Evolutionary conservation across 176 grass and related monocot genomes (phyloP), one percentile per base, ranked within the genome.

Genomic region (Hordeum marinum): DNA sequence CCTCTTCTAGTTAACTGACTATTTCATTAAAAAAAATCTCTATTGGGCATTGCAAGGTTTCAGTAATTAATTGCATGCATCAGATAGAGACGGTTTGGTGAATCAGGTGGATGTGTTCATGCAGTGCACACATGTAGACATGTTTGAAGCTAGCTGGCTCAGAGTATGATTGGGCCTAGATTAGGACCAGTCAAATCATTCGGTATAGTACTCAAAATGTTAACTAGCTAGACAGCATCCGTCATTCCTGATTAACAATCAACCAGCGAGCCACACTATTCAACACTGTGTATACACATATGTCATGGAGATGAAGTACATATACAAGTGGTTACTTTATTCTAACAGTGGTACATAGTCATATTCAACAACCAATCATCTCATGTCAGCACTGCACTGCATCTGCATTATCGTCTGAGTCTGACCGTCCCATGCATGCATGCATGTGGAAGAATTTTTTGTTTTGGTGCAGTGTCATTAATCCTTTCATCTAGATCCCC

Each of bases 41-140:
- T 37, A 52, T 77, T 25, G 88, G 83, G 77, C 35, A 69, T 82
- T 29, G n/a, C 60, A 81, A 69, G 63, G 69, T 31, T 20, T 76
- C 32, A 58, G 76, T 77, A 63, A 17, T 48, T 27, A 73, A 73
- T 73, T 24, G 1, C 0, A 9, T 5, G 70, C 40, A 72, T 73
- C 70, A 73, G 21, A 9, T 8, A 59, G 70, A 50, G 24, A 1
- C 26, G 15, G 72, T 50, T 75, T 31, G 43, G 43, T 50, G 50
- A 59, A 59, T 52, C 12, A 25, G 68, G 20, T 72, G 68, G 35
- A 7, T 52, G 17, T 18, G 18, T 75, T 2, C 3, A n/a, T n/a
- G 62, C 2, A 29, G 4, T 70, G n/a, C 72, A 36, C 50, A 77
- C 18, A 57, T 76, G 31, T 9, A 21, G 23, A 77, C 27, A 81